phyloP scores from a whole-genome alignment of 345 rosid species.

The Corymbia maculata region DNA sequence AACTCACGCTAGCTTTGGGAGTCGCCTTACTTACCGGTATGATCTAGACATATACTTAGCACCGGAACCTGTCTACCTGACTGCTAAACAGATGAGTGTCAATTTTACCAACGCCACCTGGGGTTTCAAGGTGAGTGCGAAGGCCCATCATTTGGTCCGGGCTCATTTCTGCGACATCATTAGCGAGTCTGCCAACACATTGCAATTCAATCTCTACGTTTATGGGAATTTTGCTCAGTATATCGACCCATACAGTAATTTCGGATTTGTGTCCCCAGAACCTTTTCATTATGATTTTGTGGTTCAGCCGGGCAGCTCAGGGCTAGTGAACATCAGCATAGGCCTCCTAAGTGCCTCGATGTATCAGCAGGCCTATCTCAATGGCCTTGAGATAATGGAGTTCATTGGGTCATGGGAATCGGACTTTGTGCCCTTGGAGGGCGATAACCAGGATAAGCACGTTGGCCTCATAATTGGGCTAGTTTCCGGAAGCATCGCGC shows the following conservation, averaged over 20 bases:
- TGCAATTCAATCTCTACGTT: conserved; percentile 26
- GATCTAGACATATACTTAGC: neutral
- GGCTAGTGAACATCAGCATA: conserved; percentile 19
- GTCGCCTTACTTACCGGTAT: neutral
- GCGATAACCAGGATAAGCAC: neutral
- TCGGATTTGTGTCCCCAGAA: too few species aligned
- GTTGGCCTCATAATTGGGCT: conserved; percentile 9
- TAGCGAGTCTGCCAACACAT: neutral
- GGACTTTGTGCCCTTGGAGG: neutral
- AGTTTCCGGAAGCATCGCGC: conserved; percentile 9
- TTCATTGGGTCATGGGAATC: conserved; percentile 7
- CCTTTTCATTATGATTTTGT: conserved; percentile 33
- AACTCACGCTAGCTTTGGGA: accelerated
- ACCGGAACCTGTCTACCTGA: conserved; percentile 29
- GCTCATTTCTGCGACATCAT: conserved; percentile 46
- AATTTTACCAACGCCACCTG: conserved; percentile 26
- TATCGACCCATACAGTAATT: conserved; percentile 6
- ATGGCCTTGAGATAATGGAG: conserved; percentile 52
- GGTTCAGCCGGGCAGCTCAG: conserved; percentile 31
- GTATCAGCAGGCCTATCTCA: conserved; percentile 5
- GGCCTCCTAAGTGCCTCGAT: neutral
- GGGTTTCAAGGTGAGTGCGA: conserved; percentile 24
- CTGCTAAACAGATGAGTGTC: conserved; percentile 17
- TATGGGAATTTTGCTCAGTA: neutral
- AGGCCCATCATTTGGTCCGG: conserved; percentile 33